Base-by-base conservation (phyloP, 306 rosid genomes). In the Prinsepia uniflora region DNA sequence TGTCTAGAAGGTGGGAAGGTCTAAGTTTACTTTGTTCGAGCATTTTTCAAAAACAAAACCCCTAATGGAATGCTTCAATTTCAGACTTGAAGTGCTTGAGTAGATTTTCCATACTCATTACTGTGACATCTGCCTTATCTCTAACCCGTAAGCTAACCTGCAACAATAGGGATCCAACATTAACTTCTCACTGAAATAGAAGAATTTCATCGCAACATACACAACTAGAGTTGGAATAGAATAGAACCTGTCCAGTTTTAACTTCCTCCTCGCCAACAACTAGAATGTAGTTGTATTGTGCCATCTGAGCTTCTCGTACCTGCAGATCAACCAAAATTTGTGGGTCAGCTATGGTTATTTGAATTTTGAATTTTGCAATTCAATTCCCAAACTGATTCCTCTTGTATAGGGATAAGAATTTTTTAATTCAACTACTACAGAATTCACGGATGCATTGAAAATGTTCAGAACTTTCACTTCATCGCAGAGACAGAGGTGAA, bases 211-310 rank as follows among this genome's bases (percentile, higher is more conserved):
- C n/a, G 14, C 36, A 43, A 52, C 61, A 57, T 15, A 30, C 20
- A 65, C 15, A 20, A 52, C 10, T 12, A 60, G 60, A 60, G 20
- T 12, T 15, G 58, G 63, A 63, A 56, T 72, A 49, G 22, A 60
- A 72, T 30, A 66, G 74, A 77, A 90, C 98, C 98, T 93, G 94
- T 84, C 96, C 97, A 3, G 89, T 78, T 61, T 87, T 83, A 45
- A 91, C 94, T 74, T 93, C 98, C 72, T 93, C 85, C 82, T 93
- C 98, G 19, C 98, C 98, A 50, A 93, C 98, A 66, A 93, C 97
- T 86, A 90, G 79, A 78, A 90, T 88, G 71, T 74, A 93, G 83
- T 93, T 93, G 81, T 85, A 90, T 59, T 88, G 96, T 13, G 97
- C 96, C 72, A 93, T 59, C 68, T 86, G 96, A 34, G 96, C 98